Conservation (phyloP, 495 filamentous ascomycete genomes). For the Penicillium lividum region DNA sequence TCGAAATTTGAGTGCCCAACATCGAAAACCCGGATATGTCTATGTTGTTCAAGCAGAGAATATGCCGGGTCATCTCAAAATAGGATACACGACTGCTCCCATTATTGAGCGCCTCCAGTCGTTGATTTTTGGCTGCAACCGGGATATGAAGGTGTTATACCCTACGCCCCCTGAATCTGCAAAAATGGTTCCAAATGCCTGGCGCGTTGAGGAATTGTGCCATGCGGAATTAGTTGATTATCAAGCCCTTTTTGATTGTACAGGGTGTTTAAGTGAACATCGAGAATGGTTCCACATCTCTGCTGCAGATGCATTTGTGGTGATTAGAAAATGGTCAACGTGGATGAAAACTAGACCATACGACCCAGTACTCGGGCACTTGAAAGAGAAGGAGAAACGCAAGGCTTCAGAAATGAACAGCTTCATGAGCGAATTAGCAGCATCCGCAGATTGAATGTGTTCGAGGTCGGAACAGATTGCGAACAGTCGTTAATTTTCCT, state of each 20-base stretch:
- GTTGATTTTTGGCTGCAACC: slow-evolving; percentile 7
- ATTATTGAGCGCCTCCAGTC: slow-evolving; percentile 3
- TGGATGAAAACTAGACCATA: slow-evolving; percentile 10
- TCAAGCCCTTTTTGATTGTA: slow-evolving; percentile 3
- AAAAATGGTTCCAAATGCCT: slow-evolving; percentile 8
- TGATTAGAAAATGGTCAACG: slow-evolving; percentile 7
- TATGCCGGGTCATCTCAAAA: no score
- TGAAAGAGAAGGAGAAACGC: slow-evolving; percentile 2
- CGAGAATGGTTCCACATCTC: slow-evolving; percentile 9
- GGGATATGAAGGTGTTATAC: slow-evolving; percentile 1
- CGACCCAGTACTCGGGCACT: not conserved
- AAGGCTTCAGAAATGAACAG: not conserved
- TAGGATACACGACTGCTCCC: no score
- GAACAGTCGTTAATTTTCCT: no score
- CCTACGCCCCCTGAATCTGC: not conserved
- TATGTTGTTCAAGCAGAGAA: no score
- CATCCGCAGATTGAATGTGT: no score
- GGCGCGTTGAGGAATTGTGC: slow-evolving; percentile 10
- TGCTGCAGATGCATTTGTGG: slow-evolving; percentile 6
- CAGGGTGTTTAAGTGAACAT: slow-evolving; percentile 5
- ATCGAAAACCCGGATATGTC: no score
- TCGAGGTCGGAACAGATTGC: no score
- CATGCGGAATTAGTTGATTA: slow-evolving; percentile 9
- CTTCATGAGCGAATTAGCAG: no score
- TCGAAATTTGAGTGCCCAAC: no score